Evolutionary conservation across 306 rosid genomes (phyloP).

Genomic region (Gillenia trifoliata): DNA sequence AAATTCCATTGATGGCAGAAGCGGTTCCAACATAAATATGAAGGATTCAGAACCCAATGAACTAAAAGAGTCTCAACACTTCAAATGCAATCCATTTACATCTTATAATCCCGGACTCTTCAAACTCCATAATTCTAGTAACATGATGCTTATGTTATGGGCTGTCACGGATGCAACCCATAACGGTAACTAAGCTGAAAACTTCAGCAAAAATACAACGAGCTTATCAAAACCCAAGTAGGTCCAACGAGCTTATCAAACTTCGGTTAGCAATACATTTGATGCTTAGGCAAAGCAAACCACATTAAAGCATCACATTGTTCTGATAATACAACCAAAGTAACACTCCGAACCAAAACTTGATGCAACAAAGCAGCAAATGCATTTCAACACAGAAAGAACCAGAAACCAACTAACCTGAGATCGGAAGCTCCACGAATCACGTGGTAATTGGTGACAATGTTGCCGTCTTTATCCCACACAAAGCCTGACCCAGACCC

Average conservation of each 20-base stretch:
- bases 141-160: neutral
- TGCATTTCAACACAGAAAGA: slow-evolving; percentile 2
- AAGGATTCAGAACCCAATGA: neutral
- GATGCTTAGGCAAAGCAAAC: neutral
- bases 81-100: neutral
- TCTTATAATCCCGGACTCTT: no score
- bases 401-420: slow-evolving; percentile 39
- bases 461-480: slow-evolving; percentile 79
- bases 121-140: neutral
- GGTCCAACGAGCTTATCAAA: neutral
- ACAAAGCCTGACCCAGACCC: slow-evolving; percentile 98
- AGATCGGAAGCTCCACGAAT: slow-evolving; percentile 99
- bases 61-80: neutral
- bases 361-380: neutral
- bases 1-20: neutral
- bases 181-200: neutral
- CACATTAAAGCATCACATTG: neutral
- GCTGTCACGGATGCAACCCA: neutral
- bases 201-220: neutral
- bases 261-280: neutral
- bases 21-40: neutral
- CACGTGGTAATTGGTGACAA: slow-evolving; percentile 96
- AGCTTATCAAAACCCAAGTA: neutral
- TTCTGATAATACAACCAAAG: neutral
- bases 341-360: neutral